These are phyloP conservation scores for Aspergillus campestris DNA, from an alignment of 495 filamentous ascomycete genomes.

Conservation along the genomic window DNA sequence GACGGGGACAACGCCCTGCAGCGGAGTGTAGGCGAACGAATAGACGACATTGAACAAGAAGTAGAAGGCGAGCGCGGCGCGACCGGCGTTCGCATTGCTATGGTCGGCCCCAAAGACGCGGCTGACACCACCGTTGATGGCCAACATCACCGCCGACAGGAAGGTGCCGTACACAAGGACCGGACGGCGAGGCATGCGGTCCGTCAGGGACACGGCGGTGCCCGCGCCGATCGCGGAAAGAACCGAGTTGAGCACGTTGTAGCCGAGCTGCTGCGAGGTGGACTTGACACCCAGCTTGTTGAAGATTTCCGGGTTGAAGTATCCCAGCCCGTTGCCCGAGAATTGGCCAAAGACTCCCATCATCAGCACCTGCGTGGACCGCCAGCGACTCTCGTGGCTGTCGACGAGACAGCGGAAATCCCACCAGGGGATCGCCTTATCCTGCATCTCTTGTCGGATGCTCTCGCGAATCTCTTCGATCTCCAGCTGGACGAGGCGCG, in stretches of 20 bases:
- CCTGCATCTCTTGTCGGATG: slow-evolving; percentile 58
- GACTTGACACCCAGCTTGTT: slow-evolving; percentile 30
- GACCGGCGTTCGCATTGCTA: slow-evolving; percentile 41
- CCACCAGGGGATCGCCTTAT: slow-evolving; percentile 38
- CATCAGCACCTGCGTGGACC: slow-evolving; percentile 53
- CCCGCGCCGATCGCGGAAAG: slow-evolving; percentile 60
- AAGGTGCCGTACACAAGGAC: slow-evolving; percentile 53
- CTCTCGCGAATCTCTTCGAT: slow-evolving; percentile 52
- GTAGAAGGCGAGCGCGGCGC: slow-evolving; percentile 54
- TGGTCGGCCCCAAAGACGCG: slow-evolving; percentile 3
- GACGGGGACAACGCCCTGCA: slow-evolving; percentile 63
- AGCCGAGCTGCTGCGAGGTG: slow-evolving; percentile 49
- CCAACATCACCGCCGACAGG: slow-evolving; percentile 38
- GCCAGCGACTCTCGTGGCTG: slow-evolving; percentile 50
- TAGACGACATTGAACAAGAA: slow-evolving; percentile 61
- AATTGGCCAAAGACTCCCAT: slow-evolving; percentile 52
- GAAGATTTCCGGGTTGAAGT: slow-evolving; percentile 39
- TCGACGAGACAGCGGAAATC: slow-evolving; percentile 47
- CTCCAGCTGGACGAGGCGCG: slow-evolving; percentile 46
- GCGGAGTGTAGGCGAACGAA: slow-evolving; percentile 60
- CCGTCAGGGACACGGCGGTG: slow-evolving; percentile 56
- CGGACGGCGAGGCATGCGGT: slow-evolving; percentile 54
- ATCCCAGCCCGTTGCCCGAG: slow-evolving; percentile 41
- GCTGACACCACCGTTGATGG: slow-evolving; percentile 31
- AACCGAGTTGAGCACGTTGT: slow-evolving; percentile 57